phyloP scores from a whole-genome alignment of 2,329 filamentous ascomycete genomes.

The Falciphora oryzae region DNA sequence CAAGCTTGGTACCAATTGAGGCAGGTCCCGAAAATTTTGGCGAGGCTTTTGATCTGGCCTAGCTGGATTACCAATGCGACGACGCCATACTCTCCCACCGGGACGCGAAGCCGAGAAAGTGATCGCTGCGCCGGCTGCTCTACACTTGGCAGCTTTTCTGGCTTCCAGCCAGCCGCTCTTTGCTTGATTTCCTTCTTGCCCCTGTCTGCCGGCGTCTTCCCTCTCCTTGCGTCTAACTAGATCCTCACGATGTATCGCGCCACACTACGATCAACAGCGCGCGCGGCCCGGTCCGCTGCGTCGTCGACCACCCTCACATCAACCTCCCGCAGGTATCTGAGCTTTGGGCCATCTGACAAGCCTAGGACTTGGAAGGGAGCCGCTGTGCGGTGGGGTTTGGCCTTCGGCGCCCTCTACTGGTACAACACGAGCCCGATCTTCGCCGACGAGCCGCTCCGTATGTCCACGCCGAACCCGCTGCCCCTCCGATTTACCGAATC shows the following conservation, averaged over 20 bases:
- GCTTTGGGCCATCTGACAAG: conserved; percentile 54
- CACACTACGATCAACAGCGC: conserved; percentile 42
- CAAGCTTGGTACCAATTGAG: neutral
- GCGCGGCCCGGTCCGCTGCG: conserved; percentile 37
- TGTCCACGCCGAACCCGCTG: conserved; percentile 25
- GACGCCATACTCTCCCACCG: neutral
- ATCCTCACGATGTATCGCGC: conserved; percentile 45
- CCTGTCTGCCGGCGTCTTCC: conserved; percentile 10
- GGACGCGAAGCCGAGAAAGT: neutral
- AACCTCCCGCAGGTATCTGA: conserved; percentile 44
- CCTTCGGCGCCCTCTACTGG: conserved; percentile 75
- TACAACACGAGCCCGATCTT: conserved; percentile 90
- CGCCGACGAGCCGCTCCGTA: conserved; percentile 74
- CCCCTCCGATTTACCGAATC: neutral
- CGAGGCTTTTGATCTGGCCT: neutral
- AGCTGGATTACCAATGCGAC: neutral
- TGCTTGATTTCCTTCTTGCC: conserved; percentile 10
- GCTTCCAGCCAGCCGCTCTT: neutral
- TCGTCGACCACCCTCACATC: conserved; percentile 29
- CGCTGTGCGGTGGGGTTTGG: conserved; percentile 67
- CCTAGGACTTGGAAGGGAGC: conserved; percentile 78
- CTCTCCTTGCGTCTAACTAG: conserved; percentile 13
- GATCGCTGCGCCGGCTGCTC: neutral
- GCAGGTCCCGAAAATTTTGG: neutral
- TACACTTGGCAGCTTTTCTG: neutral